phyloP scores from a whole-genome alignment of 176 grass and related monocot species.

The Phoenix roebelenii region DNA sequence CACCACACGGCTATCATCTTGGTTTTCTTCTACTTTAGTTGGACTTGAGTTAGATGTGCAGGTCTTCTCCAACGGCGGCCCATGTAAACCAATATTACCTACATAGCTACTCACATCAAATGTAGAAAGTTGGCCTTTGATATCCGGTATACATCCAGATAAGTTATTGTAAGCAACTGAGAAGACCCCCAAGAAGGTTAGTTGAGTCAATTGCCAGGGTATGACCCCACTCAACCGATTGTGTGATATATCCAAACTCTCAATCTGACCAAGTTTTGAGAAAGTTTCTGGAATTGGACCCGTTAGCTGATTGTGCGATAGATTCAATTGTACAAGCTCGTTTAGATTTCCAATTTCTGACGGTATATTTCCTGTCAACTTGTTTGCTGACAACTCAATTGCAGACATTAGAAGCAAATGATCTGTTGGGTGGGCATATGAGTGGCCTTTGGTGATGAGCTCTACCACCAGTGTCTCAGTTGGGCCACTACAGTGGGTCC shows the following conservation, averaged over 20 bases:
- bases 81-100: slow-evolving; percentile 16
- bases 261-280: slow-evolving; percentile 1
- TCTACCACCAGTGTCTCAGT: not conserved
- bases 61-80: not conserved
- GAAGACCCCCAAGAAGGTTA: too few relatives aligned
- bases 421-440: not conserved
- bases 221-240: slow-evolving; percentile 4
- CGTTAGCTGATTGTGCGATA: slow-evolving; percentile 14
- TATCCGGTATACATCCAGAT: slow-evolving; percentile 18
- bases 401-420: not conserved
- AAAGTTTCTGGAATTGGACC: slow-evolving; percentile 8
- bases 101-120: slow-evolving; percentile 6
- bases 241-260: slow-evolving; percentile 27
- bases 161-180: slow-evolving; percentile 27
- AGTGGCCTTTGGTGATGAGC: slow-evolving; percentile 12
- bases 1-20: too few relatives aligned
- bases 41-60: not conserved
- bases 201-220: not conserved
- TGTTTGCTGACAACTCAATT: slow-evolving; percentile 23
- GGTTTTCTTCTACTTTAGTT: not conserved
- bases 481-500: too few relatives aligned
- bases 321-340: slow-evolving; percentile 9
- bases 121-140: slow-evolving; percentile 4
- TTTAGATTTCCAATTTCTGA: slow-evolving; percentile 13
- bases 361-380: slow-evolving; percentile 11